Evolutionary conservation across 805 yeast species (phyloP).

Genomic region (Kluyveromyces lactis): DNA sequence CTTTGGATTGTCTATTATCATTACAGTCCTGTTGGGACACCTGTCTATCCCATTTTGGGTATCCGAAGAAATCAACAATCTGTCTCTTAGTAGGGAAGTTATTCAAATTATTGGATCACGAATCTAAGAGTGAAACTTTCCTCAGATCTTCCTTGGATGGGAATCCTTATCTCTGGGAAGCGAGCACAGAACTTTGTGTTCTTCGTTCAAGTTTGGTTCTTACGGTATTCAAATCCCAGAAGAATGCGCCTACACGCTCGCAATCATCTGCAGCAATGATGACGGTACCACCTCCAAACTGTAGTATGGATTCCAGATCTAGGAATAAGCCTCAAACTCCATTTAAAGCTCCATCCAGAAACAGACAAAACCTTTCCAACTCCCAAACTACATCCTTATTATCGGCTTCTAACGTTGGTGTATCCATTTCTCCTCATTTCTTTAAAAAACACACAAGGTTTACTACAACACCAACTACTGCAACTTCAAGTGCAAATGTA

Average conservation of each 20-base stretch:
- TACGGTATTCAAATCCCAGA: neutral
- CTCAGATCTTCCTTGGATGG: constrained; percentile 38
- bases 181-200: constrained; percentile 24
- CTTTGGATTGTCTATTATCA: neutral
- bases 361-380: constrained; percentile 8
- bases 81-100: constrained; percentile 65
- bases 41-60: neutral
- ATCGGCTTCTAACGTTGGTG: constrained; percentile 6
- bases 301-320: neutral
- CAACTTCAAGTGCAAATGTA: neutral
- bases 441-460: constrained; percentile 1
- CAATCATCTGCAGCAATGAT: too few species aligned
- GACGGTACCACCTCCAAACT: constrained; percentile 1
- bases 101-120: constrained; percentile 48
- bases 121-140: constrained; percentile 54
- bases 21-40: constrained; percentile 1
- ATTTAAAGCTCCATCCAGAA: constrained; percentile 11
- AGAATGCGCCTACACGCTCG: too few species aligned
- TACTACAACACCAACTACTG: neutral
- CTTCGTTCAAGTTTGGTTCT: neutral
- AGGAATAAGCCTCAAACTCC: constrained; percentile 8
- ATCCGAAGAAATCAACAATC: constrained; percentile 66
- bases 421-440: constrained; percentile 4
- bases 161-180: constrained; percentile 83
- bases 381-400: constrained; percentile 8